Conservation (phyloP, 129 eudicot genomes). For the Calendula officinalis region DNA sequence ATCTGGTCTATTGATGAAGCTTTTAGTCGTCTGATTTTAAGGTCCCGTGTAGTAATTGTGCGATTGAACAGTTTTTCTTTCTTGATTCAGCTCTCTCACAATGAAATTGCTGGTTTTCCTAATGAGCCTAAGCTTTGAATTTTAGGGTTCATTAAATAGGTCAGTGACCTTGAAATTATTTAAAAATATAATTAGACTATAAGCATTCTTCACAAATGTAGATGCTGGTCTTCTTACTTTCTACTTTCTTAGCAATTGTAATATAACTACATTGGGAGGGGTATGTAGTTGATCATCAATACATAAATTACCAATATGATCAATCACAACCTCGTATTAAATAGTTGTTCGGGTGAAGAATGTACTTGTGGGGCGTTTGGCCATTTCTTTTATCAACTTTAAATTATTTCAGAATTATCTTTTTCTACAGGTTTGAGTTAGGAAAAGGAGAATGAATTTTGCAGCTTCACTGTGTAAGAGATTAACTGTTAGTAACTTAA, state of each 20-base stretch:
- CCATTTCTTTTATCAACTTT: neutral
- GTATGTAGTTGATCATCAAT: neutral
- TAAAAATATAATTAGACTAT: too few species aligned
- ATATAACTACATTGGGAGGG: too few species aligned
- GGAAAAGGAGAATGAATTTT: slow-evolving; percentile 49
- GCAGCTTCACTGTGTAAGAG: slow-evolving; percentile 66
- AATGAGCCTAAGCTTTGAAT: neutral
- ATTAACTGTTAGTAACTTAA: slow-evolving; percentile 57
- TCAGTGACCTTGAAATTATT: neutral
- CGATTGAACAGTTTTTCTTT: too few species aligned
- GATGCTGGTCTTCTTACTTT: too few species aligned
- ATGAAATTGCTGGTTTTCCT: neutral
- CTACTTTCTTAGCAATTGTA: too few species aligned
- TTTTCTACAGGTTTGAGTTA: slow-evolving; percentile 28
- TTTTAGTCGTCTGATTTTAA: too few species aligned
- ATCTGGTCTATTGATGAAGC: too few species aligned
- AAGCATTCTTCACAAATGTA: too few species aligned
- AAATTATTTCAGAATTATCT: slow-evolving; percentile 10
- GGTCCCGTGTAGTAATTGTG: too few species aligned
- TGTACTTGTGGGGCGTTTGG: neutral
- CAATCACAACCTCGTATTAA: neutral
- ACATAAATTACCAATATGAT: neutral
- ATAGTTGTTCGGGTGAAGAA: neutral
- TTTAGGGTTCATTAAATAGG: neutral
- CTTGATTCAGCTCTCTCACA: too few species aligned